phyloP scores from a whole-genome alignment of 2,329 filamentous ascomycete genomes.

The Xylaria multiplex region DNA sequence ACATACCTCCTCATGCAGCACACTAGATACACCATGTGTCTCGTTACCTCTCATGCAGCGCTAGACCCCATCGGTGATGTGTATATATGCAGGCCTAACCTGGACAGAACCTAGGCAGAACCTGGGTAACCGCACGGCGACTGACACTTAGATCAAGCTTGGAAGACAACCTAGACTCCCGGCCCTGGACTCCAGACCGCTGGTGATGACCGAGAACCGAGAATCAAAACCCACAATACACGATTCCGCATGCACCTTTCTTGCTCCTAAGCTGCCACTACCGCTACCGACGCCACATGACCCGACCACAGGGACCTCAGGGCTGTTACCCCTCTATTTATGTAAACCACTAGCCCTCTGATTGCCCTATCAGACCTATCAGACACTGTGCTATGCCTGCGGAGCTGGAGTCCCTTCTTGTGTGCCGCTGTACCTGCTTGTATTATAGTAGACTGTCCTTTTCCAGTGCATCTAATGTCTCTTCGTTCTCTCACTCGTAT shows the following conservation, averaged over 20 bases:
- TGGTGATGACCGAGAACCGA: constrained; percentile 13
- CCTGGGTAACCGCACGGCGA: no score
- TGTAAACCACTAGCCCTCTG: constrained; percentile 25
- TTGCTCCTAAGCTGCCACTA: constrained; percentile 17
- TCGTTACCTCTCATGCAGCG: constrained; percentile 7
- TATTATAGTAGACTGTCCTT: constrained; percentile 30
- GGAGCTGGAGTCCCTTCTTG: constrained; percentile 16
- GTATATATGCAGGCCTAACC: constrained; percentile 5
- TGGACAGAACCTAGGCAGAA: no score
- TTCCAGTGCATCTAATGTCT: constrained; percentile 43
- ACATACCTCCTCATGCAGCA: no score
- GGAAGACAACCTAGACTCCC: no score
- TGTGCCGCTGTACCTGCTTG: constrained; percentile 23
- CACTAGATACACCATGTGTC: no score
- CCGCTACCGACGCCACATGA: constrained; percentile 22
- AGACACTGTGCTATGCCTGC: constrained; percentile 29
- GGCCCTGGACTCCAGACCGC: constrained; percentile 4
- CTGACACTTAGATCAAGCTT: not conserved
- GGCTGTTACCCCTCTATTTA: constrained; percentile 34
- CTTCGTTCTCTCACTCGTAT: constrained; percentile 41
- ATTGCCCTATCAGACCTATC: constrained; percentile 19
- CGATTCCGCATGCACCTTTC: constrained; percentile 14
- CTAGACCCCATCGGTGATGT: constrained; percentile 25
- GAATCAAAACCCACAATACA: constrained; percentile 23
- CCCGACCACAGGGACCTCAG: constrained; percentile 19